Percentiles rank a stretch among this genome's conserved stretches.
These are phyloP conservation scores for Hordeum marinum DNA, from an alignment of 176 grass and related monocot species.

Conservation along the genomic window DNA sequence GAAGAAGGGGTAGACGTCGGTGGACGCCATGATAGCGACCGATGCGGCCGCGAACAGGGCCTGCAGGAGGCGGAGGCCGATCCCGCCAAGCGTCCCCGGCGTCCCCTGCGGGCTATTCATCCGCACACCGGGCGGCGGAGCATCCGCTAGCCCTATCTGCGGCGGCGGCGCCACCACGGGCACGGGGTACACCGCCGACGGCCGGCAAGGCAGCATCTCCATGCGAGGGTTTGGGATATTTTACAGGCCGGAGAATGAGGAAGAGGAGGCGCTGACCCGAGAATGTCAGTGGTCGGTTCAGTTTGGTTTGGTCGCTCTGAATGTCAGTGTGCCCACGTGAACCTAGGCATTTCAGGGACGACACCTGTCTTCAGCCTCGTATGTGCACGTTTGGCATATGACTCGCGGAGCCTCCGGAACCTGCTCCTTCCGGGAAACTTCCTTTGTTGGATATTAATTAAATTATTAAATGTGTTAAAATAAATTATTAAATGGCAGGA, in stretches of 20 bases:
- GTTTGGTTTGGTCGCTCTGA: background rate
- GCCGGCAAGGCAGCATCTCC: slow-evolving; percentile 60
- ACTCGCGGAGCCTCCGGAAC: background rate
- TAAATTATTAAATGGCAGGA: too few species aligned
- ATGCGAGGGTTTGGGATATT: background rate
- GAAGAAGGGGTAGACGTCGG: slow-evolving; percentile 71
- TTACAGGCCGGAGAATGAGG: background rate
- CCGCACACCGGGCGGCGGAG: slow-evolving; percentile 48
- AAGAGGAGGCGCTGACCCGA: background rate
- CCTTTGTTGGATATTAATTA: background rate
- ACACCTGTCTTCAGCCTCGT: background rate
- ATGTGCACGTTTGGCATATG: background rate
- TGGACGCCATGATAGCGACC: slow-evolving; percentile 63
- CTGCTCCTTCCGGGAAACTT: background rate
- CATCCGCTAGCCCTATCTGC: slow-evolving; percentile 18
- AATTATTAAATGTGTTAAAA: too few species aligned
- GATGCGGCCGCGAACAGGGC: slow-evolving; percentile 58
- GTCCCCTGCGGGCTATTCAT: slow-evolving; percentile 75
- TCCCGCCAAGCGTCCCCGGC: slow-evolving; percentile 53
- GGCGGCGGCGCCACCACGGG: slow-evolving; percentile 59
- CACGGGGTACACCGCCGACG: slow-evolving; percentile 71
- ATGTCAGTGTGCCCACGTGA: too few species aligned
- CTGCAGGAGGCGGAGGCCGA: slow-evolving; percentile 62
- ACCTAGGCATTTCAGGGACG: background rate
- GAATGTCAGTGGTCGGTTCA: background rate